Percentiles rank a stretch among this genome's conserved stretches.
These are phyloP conservation scores for Phytophthora fragariae DNA, from an alignment of 352 stramenopile genomes.

Conservation along the genomic window DNA sequence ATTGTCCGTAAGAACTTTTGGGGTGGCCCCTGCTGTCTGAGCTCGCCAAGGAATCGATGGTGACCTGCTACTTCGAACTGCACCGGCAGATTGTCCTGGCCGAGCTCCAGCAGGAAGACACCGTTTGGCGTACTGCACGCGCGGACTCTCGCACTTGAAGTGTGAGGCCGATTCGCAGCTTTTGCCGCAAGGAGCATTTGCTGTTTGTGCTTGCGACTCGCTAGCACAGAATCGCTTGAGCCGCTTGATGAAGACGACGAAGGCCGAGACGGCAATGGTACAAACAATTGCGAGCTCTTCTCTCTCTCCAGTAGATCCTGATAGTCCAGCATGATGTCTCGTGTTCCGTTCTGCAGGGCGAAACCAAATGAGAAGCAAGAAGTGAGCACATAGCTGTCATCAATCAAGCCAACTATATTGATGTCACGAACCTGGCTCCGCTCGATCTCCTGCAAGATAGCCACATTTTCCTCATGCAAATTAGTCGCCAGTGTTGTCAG, in stretches of 20 bases:
- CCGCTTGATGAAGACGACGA: conserved; percentile 36
- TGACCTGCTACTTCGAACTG: conserved; percentile 26
- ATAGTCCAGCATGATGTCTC: conserved; percentile 77
- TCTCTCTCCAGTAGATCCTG: conserved; percentile 61
- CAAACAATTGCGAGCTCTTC: conserved; percentile 33
- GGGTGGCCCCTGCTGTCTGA: conserved; percentile 37
- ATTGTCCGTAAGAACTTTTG: conserved; percentile 14
- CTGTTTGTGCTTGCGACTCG: conserved; percentile 58
- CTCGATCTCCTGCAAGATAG: conserved; percentile 72
- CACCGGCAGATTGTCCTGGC: conserved; percentile 21
- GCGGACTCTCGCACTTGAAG: conserved; percentile 28
- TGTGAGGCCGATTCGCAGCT: conserved; percentile 30
- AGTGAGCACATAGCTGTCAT: background rate
- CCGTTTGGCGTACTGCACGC: conserved; percentile 13
- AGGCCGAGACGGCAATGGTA: conserved; percentile 38
- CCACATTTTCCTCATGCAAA: conserved; percentile 71
- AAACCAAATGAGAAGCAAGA: background rate
- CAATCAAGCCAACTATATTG: background rate
- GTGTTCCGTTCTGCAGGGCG: conserved; percentile 54
- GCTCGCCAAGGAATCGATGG: conserved; percentile 31
- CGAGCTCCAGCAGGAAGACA: conserved; percentile 7
- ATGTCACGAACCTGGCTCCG: conserved; percentile 57
- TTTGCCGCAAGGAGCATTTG: conserved; percentile 45
- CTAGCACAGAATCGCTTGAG: conserved; percentile 26
- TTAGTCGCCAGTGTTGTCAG: conserved; percentile 66